Evolutionary conservation across 306 rosid species (phyloP), one percentile per base, ranked within the genome.

Genomic region (Fragaria ananassa): DNA sequence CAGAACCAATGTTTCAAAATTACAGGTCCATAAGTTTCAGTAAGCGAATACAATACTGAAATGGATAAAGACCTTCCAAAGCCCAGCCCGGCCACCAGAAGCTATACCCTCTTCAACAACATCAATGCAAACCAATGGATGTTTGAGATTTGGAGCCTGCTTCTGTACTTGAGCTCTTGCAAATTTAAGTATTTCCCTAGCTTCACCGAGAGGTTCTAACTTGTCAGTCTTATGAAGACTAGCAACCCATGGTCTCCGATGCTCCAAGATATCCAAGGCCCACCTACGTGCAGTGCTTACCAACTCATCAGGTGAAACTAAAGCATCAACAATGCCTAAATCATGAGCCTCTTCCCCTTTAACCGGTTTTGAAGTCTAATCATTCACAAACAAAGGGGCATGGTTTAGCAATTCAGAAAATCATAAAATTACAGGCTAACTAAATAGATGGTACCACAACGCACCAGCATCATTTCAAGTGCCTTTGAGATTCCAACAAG

Each of bases 401-500:
- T 67, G 27, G 13, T 76, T 61, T 46, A 57, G 63, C 60, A 84
- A 14, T 34, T 60, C 50, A 67, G 70, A 72, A 21, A 62, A 0
- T 6, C 2, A 50, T 6, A 60, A 50, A 15, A 65, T 21, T 60
- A 31, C 7, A 62, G 41, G 71, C 76, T 19, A 60, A 77, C 12
- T 21, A 57, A 68, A 65, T 3, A 72, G 60, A 49, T 25, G 54
- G 39, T 42, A 76, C 64, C 19, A 79, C 9, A 71, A 81, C 87
- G 81, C 80, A 96, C 98, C 93, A 96, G 82, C 80, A 96, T 91
- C 96, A 96, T 96, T 75, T 96, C 98, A 82, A 96, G 93, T 23
- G 89, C 89, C 89, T 91, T 96, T 78, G 97, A 8, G 67, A 96
- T 86, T 75, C 99, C 99, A 85, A 96, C 98, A 76, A 96, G 99